Evolutionary conservation across 768 basidiomycete species (phyloP).

Genomic region (Suillus weaverae): DNA sequence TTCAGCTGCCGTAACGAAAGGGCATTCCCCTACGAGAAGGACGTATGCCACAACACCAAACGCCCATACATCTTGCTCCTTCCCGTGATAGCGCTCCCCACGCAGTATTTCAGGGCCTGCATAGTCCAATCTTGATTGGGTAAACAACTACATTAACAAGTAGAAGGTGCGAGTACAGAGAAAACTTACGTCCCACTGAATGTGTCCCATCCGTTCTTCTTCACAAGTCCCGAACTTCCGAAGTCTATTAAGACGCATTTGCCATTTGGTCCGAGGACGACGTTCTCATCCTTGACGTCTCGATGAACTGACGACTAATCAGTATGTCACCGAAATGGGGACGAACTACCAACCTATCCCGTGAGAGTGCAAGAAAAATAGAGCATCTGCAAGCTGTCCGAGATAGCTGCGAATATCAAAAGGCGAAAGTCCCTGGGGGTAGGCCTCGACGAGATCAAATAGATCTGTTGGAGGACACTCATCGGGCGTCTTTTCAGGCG

Average conservation of each 20-base stretch:
- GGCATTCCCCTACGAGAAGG: constrained; percentile 88
- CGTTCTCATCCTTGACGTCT: constrained; percentile 98
- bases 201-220: constrained; percentile 84
- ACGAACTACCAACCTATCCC: constrained; percentile 71
- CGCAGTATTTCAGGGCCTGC: constrained; percentile 95
- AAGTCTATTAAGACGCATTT: constrained; percentile 95
- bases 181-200: constrained; percentile 87
- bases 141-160: constrained; percentile 14
- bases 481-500: constrained; percentile 54
- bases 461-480: constrained; percentile 73
- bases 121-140: constrained; percentile 71
- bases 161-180: not conserved
- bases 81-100: constrained; percentile 92
- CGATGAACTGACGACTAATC: constrained; percentile 68
- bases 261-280: constrained; percentile 77
- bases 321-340: constrained; percentile 7
- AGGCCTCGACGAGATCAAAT: constrained; percentile 92
- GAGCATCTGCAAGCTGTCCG: constrained; percentile 91
- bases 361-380: constrained; percentile 84
- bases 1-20: constrained; percentile 87
- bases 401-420: constrained; percentile 78
- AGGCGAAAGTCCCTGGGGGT: constrained; percentile 81
- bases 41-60: constrained; percentile 97
- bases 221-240: constrained; percentile 86
- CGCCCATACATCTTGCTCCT: constrained; percentile 98